Evolutionary conservation across 1,284 basidiomycete genomes (phyloP), one percentile per base, ranked within the genome.

Genomic region (Baeospora myosura): DNA sequence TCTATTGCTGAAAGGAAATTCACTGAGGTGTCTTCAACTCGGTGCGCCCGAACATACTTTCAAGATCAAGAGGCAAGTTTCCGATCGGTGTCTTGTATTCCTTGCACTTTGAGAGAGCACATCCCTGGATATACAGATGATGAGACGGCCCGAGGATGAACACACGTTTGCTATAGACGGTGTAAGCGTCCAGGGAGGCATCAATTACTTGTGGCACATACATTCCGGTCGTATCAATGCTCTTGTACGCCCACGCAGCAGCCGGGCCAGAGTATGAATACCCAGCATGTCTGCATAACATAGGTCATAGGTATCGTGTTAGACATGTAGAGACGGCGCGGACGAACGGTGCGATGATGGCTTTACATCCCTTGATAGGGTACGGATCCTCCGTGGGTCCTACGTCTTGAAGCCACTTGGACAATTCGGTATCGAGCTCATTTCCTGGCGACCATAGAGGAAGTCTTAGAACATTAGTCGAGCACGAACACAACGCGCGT

Each of bases 71-170:
- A 0, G 77, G 76, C 3, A 99, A 68, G 45, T 79, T 68, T 0
- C 96, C 96, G 0, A 98, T 55, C 0, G 96, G 96, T 0, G 95
- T 98, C 3, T 72, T 78, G 56, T 97, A 98, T 34, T 71, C 61
- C 6, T 68, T 64, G 61, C 87, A 95, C 23, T 60, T 64, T 1
- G 91, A 86, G 6, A 99, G 65, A 1, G 93, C 93, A 54, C 95
- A 96, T 5, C 87, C 83, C 41, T 84, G 72, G 8, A 98, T 68
- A 59, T 93, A 90, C 50, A 87, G 75, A 54, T 97, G 91, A 61
- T 99, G 96, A 0, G 94, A 94, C 1, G 96, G 96, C 0, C 96
- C 96, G 3, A 99, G 78, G 41, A 99, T 78, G 57, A 98, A 93
- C 35, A 99, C 85, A 3, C 89, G 80, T 55, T 88, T 87, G 42